A percentile compares a stretch with the other conserved stretches of the same genome.
Evolutionary conservation across 139 green algal species (phyloP).

Genomic region (Picochlorum sp.): DNA sequence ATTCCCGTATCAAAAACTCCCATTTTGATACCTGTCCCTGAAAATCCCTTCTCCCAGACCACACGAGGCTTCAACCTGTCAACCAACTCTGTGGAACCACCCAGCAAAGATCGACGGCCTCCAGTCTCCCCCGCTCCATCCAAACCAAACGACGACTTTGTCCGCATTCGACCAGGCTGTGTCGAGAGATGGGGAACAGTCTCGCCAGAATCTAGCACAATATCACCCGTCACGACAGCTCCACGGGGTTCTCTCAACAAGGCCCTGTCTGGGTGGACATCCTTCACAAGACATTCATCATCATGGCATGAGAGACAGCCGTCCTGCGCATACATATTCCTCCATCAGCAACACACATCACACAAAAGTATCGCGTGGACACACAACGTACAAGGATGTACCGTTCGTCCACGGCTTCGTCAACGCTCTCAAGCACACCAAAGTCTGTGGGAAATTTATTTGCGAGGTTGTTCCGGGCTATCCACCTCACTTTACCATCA

Average conservation of each 20-base stretch:
- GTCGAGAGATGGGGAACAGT: too few species aligned
- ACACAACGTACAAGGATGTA: too few species aligned
- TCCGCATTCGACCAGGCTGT: constrained; percentile 7
- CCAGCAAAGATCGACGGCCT: neutral
- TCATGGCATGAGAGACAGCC: too few species aligned
- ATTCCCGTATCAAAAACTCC: constrained; percentile 99
- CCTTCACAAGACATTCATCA: constrained; percentile 28
- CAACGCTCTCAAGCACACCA: constrained; percentile 40
- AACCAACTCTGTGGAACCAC: constrained; percentile 28
- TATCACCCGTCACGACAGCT: too few species aligned
- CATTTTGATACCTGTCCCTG: constrained; percentile 66
- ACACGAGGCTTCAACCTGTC: constrained; percentile 43
- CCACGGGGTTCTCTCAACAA: too few species aligned
- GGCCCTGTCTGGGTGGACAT: constrained; percentile 54
- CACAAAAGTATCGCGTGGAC: too few species aligned
- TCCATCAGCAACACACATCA: too few species aligned
- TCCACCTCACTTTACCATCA: constrained; percentile 44
- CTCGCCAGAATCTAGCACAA: too few species aligned
- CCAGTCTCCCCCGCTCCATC: constrained; percentile 6
- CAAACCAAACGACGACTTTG: constrained; percentile 30
- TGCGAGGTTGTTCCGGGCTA: constrained; percentile 56
- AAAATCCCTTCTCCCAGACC: constrained; percentile 77
- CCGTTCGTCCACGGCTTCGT: too few species aligned
- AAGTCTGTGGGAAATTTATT: constrained; percentile 70
- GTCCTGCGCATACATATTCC: too few species aligned